A percentile compares a stretch with the other conserved stretches of the same genome.
Evolutionary conservation across 805 yeast genomes (phyloP).

Genomic region (Maudiozyma serrabonitensis): DNA sequence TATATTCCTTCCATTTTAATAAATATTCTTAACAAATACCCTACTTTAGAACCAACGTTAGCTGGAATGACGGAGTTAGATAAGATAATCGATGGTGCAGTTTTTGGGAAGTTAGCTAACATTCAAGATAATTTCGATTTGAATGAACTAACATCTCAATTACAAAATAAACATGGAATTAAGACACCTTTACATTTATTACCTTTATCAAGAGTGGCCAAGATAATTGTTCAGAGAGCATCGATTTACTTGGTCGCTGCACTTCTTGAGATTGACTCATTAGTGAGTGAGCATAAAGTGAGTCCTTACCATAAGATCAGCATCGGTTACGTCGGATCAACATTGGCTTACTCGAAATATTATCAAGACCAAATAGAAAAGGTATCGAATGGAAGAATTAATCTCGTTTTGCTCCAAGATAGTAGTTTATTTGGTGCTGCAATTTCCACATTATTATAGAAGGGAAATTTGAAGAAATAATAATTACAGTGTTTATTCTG

Average conservation of each 20-base stretch:
- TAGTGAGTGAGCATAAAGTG: background rate
- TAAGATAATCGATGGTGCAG: slow-evolving; percentile 15
- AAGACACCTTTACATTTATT: slow-evolving; percentile 3
- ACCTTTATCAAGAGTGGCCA: slow-evolving; percentile 7
- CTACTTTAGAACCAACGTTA: background rate
- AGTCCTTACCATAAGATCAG: background rate
- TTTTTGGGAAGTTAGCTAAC: slow-evolving; percentile 11
- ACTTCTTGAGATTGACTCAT: slow-evolving; percentile 10
- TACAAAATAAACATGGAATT: background rate
- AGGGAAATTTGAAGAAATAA: background rate
- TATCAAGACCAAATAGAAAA: slow-evolving; percentile 12
- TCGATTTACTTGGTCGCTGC: slow-evolving; percentile 17
- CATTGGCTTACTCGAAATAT: slow-evolving; percentile 12
- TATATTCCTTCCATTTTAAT: slow-evolving; percentile 18
- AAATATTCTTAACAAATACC: slow-evolving; percentile 11
- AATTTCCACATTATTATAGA: slow-evolving; percentile 11
- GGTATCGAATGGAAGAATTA: slow-evolving; percentile 8
- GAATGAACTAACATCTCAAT: background rate
- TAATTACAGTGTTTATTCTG: too few relatives aligned
- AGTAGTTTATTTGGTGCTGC: slow-evolving; percentile 25
- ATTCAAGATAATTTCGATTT: background rate
- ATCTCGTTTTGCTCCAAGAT: slow-evolving; percentile 14
- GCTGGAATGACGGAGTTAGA: background rate
- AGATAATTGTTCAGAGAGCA: slow-evolving; percentile 17
- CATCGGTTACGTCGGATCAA: slow-evolving; percentile 24